These are phyloP conservation scores for Malassezia brasiliensis DNA, from an alignment of 1,284 basidiomycete species.

Conservation along the genomic window DNA sequence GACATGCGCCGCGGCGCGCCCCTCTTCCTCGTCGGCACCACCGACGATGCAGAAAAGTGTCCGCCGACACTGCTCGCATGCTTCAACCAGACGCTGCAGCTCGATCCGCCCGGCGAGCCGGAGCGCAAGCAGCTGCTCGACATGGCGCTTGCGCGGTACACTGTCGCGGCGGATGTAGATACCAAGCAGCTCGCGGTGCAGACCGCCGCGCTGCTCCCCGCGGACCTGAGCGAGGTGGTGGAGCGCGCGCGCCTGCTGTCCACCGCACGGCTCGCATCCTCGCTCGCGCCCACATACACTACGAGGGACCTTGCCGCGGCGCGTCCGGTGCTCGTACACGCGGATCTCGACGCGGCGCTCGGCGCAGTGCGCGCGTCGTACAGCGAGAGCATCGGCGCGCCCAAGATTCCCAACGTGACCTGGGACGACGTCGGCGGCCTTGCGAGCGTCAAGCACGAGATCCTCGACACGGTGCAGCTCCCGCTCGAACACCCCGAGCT, in stretches of 20 bases:
- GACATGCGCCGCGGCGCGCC: slow-evolving; percentile 8
- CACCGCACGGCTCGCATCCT: slow-evolving; percentile 52
- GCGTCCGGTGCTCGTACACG: slow-evolving; percentile 57
- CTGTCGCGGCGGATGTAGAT: slow-evolving; percentile 68
- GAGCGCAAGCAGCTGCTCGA: slow-evolving; percentile 14
- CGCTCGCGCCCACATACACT: slow-evolving; percentile 22
- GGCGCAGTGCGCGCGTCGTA: slow-evolving; percentile 68
- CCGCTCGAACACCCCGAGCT: slow-evolving; percentile 89
- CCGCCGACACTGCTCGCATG: slow-evolving; percentile 61
- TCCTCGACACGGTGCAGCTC: slow-evolving; percentile 91
- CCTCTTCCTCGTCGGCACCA: slow-evolving; percentile 58
- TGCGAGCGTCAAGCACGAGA: slow-evolving; percentile 76
- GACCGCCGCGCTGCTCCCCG: slow-evolving; percentile 81
- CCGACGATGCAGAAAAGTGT: slow-evolving; percentile 61
- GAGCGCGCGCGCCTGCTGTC: slow-evolving; percentile 58
- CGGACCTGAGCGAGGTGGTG: slow-evolving; percentile 68
- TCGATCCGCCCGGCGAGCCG: slow-evolving; percentile 20
- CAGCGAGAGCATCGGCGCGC: slow-evolving; percentile 86
- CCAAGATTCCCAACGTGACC: slow-evolving; percentile 86
- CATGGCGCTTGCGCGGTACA: slow-evolving; percentile 51
- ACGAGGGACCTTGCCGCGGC: slow-evolving; percentile 47
- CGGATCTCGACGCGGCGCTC: slow-evolving; percentile 67
- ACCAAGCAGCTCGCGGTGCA: slow-evolving; percentile 66
- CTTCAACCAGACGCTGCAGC: slow-evolving; percentile 68
- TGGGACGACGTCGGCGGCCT: slow-evolving; percentile 98